phyloP scores from a whole-genome alignment of 305 asterid species.

The Fraxinus angustifolia region DNA sequence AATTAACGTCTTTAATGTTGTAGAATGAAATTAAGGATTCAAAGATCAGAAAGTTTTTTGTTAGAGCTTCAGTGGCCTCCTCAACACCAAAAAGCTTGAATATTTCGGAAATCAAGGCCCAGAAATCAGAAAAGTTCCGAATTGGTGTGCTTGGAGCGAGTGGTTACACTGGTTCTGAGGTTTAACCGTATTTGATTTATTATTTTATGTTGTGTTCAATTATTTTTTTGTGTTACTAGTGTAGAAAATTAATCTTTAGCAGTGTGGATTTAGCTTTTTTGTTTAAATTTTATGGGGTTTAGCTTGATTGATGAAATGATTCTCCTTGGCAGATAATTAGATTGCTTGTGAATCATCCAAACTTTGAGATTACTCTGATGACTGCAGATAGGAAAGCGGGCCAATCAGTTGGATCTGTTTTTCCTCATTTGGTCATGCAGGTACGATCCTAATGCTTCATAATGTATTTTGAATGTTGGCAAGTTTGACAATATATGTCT shows the following conservation, averaged over 20 bases:
- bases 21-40: slow-evolving; percentile 40
- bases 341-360: slow-evolving; percentile 75
- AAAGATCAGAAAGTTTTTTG: slow-evolving; percentile 29
- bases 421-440: slow-evolving; percentile 76
- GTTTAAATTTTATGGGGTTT: background rate
- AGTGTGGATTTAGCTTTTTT: slow-evolving; percentile 2
- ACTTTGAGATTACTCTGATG: slow-evolving; percentile 67
- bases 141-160: slow-evolving; percentile 89
- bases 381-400: slow-evolving; percentile 96
- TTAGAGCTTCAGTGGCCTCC: slow-evolving; percentile 53
- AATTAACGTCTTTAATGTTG: slow-evolving; percentile 5
- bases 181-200: slow-evolving; percentile 17
- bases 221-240: background rate
- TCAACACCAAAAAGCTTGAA: slow-evolving; percentile 37
- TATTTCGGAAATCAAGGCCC: slow-evolving; percentile 35
- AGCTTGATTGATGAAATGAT: background rate
- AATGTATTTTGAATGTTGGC: background rate
- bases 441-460: slow-evolving; percentile 31
- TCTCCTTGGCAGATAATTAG: slow-evolving; percentile 60
- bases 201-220: background rate
- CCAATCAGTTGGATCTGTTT: slow-evolving; percentile 79
- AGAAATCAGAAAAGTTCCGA: slow-evolving; percentile 44
- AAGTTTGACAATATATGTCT: background rate
- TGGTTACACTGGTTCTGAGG: slow-evolving; percentile 91
- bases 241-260: background rate